Base-by-base conservation (phyloP, 179 eudicot species). In the Beta lomatogona region DNA sequence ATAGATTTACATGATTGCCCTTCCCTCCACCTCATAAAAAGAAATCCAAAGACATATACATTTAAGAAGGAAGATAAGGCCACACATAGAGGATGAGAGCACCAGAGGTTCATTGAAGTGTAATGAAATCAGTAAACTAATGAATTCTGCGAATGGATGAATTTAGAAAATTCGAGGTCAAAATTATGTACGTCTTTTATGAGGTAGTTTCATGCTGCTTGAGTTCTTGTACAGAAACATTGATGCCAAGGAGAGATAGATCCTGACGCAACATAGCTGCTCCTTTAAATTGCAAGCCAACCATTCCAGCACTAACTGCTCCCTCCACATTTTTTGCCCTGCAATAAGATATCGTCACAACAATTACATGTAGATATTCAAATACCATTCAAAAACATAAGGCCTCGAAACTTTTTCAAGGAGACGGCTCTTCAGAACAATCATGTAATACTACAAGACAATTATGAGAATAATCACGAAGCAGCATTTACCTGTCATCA, bases 271-370 rank as follows among this genome's bases (percentile, higher is more conserved):
- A 83, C 44, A 76, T 46, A 74, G 86, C 85, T 45, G 85, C 97
- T 80, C 83, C 89, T 90, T 86, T 93, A 86, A 95, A 95, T 16
- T 91, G 97, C 45, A 95, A 73, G 77, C 97, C 98, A 6, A 83
- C 61, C 77, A 95, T 89, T 63, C 98, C 97, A 79, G 86, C 90
- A 64, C 89, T 85, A 22, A 54, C 75, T 77, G 98, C 98, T 81
- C 92, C 98, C 79, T 95, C 93, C 25, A 93, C 95, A 79, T 95
- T 95, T 84, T 82, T 87, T 87, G 85, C 79, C 93, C 97, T 95
- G 88, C 60, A 44, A 77, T n/a, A 58, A 67, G 77, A 18, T 25
- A 44, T 60, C 78, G 71, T 69, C 65, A 21, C 16, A 53, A 63
- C 28, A 8, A 28, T 45, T 41, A 71, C 22, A 50, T 45, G 41